A percentile compares a stretch with the other conserved stretches of the same genome.
Conservation (phyloP, 371 early-diverging fungal species). For the Phascolomyces articulosus region DNA sequence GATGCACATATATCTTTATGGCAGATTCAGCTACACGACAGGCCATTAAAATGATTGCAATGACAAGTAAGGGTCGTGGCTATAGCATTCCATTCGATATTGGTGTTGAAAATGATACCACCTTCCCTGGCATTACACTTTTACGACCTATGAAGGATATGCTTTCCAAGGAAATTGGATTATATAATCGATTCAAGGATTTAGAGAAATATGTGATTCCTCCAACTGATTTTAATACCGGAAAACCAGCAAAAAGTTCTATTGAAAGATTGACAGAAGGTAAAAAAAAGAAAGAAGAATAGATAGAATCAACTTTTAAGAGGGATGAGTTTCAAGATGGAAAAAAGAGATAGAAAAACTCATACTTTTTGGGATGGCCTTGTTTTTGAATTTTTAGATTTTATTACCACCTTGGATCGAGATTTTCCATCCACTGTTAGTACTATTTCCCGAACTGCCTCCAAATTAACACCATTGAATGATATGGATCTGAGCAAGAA, state of each 20-base stretch:
- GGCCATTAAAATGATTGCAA: conserved; percentile 78
- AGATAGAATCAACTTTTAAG: too few species aligned
- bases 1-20: conserved; percentile 71
- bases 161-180: conserved; percentile 78
- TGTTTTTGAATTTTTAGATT: conserved; percentile 42
- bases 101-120: conserved; percentile 53
- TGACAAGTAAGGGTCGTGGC: conserved; percentile 86
- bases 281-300: too few species aligned
- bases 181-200: conserved; percentile 63
- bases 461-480: conserved; percentile 65
- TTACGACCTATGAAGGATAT: conserved; percentile 86
- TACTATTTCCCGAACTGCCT: conserved; percentile 84
- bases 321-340: too few species aligned
- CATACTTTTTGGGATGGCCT: neutral
- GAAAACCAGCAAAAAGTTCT: conserved; percentile 58
- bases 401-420: conserved; percentile 77
- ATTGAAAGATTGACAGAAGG: conserved; percentile 77
- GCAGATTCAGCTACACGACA: conserved; percentile 84
- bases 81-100: conserved; percentile 82
- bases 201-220: conserved; percentile 51
- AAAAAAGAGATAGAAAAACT: too few species aligned
- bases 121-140: conserved; percentile 50
- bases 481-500: conserved; percentile 38
- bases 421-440: conserved; percentile 89
- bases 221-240: conserved; percentile 56